These are phyloP conservation scores for Alternaria sp. DNA, from an alignment of 2,329 filamentous ascomycete species.

Conservation along the genomic window DNA sequence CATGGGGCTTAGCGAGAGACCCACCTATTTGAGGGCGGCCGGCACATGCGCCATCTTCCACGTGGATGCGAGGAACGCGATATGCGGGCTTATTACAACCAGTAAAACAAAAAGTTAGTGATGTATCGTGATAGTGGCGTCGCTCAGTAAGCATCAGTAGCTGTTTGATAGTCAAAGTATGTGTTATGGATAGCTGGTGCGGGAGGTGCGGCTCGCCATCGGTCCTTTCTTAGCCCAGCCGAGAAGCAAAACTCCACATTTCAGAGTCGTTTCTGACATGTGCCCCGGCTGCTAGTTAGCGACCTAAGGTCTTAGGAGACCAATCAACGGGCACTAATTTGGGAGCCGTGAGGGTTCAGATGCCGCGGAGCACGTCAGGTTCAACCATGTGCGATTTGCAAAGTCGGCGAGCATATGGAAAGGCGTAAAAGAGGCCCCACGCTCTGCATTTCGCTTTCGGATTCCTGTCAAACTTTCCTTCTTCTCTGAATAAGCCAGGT, in stretches of 20 bases:
- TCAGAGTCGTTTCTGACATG: slow-evolving; percentile 1
- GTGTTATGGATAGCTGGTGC: background rate
- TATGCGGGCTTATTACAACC: background rate
- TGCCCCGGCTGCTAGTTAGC: background rate
- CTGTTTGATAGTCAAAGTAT: background rate
- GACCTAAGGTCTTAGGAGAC: background rate
- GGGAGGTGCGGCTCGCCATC: slow-evolving; percentile 9
- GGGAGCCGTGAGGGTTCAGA: background rate
- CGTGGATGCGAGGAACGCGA: background rate
- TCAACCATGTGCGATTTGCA: background rate
- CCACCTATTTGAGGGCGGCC: background rate
- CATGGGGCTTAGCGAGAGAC: slow-evolving; percentile 2
- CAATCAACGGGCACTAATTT: slow-evolving; percentile 2
- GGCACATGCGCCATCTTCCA: background rate
- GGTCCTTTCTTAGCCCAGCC: background rate
- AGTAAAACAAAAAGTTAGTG: background rate
- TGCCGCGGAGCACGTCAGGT: background rate
- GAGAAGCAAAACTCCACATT: slow-evolving; percentile 10
- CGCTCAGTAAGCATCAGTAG: background rate
- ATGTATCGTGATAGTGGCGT: background rate
- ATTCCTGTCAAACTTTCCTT: background rate
- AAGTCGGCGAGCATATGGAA: slow-evolving; percentile 3
- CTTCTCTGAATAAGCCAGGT: slow-evolving; percentile 1
- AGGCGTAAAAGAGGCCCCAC: slow-evolving; percentile 8
- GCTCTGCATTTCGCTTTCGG: slow-evolving; percentile 1